These are phyloP conservation scores for Nectriaceae sp. DNA, from an alignment of 2,329 filamentous ascomycete species.

Conservation along the genomic window DNA sequence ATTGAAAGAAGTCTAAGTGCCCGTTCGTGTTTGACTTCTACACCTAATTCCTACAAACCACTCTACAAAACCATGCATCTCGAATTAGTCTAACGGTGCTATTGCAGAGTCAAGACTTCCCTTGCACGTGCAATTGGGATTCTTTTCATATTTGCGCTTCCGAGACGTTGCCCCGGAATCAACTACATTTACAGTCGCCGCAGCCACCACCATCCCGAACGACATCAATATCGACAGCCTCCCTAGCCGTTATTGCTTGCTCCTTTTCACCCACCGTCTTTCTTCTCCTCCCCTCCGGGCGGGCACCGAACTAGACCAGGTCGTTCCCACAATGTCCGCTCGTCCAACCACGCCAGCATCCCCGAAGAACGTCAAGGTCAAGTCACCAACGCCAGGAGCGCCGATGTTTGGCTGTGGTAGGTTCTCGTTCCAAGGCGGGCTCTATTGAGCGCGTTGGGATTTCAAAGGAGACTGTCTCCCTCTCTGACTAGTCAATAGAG, in stretches of 20 bases:
- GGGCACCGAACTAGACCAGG: background rate
- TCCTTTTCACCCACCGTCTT: background rate
- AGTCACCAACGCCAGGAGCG: constrained; percentile 57
- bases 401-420: constrained; percentile 67
- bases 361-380: constrained; percentile 61
- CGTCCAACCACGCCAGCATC: constrained; percentile 53
- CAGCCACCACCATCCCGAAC: background rate
- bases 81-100: no score
- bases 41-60: no score
- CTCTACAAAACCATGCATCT: no score
- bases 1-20: no score
- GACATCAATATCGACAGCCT: background rate
- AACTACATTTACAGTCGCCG: background rate
- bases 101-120: background rate
- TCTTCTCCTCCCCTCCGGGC: background rate
- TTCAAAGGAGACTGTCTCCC: background rate
- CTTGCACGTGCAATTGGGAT: background rate
- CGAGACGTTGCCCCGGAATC: background rate
- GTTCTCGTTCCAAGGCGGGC: constrained; percentile 28
- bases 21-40: no score
- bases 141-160: background rate
- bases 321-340: constrained; percentile 41
- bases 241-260: background rate
- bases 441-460: background rate
- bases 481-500: constrained; percentile 51